A percentile compares a stretch with the other conserved stretches of the same genome.
These are phyloP conservation scores for Aspergillus candidus DNA, from an alignment of 2,329 filamentous ascomycete species.

Conservation along the genomic window DNA sequence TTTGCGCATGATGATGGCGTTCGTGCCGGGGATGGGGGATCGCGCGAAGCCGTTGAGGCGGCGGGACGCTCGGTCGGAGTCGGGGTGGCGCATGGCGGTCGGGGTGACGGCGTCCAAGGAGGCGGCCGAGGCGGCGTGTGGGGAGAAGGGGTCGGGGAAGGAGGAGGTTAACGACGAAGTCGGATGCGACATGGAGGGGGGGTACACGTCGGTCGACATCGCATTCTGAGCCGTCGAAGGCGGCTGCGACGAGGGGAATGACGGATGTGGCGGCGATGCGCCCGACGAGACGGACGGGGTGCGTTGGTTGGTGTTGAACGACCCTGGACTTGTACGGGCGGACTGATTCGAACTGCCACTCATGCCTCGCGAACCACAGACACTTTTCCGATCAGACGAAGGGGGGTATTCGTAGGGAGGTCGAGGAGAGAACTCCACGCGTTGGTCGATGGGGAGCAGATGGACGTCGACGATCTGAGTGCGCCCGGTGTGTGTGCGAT, in stretches of 20 bases:
- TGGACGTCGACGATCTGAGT: no score
- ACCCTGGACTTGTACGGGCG: conserved; percentile 38
- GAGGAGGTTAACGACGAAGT: conserved; percentile 28
- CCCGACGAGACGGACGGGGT: conserved; percentile 36
- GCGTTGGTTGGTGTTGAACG: conserved; percentile 34
- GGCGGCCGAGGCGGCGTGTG: conserved; percentile 30
- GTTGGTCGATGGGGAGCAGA: conserved; percentile 5
- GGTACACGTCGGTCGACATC: conserved; percentile 41
- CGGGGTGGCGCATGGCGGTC: conserved; percentile 30
- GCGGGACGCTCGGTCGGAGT: conserved; percentile 31
- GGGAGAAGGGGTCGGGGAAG: conserved; percentile 35
- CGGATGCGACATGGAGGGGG: conserved; percentile 32
- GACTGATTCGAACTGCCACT: conserved; percentile 38
- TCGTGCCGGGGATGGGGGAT: conserved; percentile 24
- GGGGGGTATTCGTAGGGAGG: no score
- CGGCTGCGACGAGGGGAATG: conserved; percentile 28
- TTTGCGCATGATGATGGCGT: conserved; percentile 52
- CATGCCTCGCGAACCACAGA: conserved; percentile 30
- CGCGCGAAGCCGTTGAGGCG: conserved; percentile 31
- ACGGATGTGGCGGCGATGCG: conserved; percentile 33
- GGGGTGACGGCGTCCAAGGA: conserved; percentile 28
- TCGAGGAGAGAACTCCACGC: conserved; percentile 1
- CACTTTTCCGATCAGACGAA: neutral
- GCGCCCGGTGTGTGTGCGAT: no score
- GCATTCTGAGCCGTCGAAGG: conserved; percentile 37